phyloP scores from a whole-genome alignment of 2,329 filamentous ascomycete genomes.

The Phialophora expanda region DNA sequence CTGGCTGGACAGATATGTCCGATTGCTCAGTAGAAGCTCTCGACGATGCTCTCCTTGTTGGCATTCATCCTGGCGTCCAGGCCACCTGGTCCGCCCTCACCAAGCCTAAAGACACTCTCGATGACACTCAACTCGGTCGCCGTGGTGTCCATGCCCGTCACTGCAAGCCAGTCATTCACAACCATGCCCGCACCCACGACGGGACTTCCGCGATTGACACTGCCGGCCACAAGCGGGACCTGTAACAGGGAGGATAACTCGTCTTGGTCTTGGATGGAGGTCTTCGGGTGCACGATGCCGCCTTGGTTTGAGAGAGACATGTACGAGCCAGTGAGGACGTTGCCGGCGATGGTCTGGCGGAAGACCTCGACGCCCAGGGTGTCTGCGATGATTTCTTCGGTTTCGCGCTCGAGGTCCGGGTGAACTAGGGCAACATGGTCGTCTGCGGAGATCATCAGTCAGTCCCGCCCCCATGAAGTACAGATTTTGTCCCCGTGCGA shows the following conservation, averaged over 20 bases:
- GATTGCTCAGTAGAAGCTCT: slow-evolving; percentile 82
- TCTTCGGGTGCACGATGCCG: slow-evolving; percentile 96
- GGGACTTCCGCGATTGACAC: slow-evolving; percentile 87
- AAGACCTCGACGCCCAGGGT: slow-evolving; percentile 69
- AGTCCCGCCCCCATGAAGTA: background rate
- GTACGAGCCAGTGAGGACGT: slow-evolving; percentile 94
- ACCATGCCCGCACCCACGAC: slow-evolving; percentile 98
- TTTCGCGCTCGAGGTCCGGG: slow-evolving; percentile 95
- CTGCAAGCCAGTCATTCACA: slow-evolving; percentile 96
- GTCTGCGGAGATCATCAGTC: slow-evolving; percentile 6
- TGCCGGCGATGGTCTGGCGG: slow-evolving; percentile 91
- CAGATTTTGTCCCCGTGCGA: background rate
- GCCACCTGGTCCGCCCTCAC: slow-evolving; percentile 75
- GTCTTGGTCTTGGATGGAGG: slow-evolving; percentile 95
- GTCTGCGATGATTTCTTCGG: slow-evolving; percentile 97
- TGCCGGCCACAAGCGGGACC: slow-evolving; percentile 92
- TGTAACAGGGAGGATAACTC: slow-evolving; percentile 92
- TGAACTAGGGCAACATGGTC: slow-evolving; percentile 97
- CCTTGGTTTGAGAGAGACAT: slow-evolving; percentile 96
- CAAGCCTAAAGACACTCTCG: slow-evolving; percentile 92
- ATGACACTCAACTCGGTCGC: slow-evolving; percentile 97
- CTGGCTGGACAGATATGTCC: background rate
- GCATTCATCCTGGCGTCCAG: slow-evolving; percentile 67
- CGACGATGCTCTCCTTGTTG: slow-evolving; percentile 98
- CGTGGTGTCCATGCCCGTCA: slow-evolving; percentile 90